phyloP scores from a whole-genome alignment of 1,284 basidiomycete species.

The Tilletia horrida region DNA sequence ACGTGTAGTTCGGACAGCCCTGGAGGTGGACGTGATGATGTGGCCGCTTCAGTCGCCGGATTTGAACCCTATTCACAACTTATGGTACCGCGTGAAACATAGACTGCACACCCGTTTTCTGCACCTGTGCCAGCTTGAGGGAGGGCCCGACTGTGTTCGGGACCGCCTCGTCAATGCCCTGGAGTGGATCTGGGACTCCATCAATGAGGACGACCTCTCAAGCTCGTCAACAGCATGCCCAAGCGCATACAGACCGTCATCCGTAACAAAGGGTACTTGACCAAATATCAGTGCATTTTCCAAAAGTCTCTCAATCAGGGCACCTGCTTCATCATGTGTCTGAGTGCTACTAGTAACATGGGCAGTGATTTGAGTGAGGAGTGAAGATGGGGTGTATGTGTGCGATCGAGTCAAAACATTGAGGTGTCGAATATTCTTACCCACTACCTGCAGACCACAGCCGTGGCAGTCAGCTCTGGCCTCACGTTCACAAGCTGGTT shows the following conservation, averaged over 20 bases:
- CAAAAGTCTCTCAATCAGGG: not conserved
- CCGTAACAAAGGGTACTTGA: not conserved
- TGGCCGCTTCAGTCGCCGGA: constrained; percentile 4
- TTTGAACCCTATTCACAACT: not conserved
- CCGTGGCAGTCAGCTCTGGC: no score
- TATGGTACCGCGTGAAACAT: not conserved
- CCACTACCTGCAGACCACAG: no score
- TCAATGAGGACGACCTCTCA: not conserved
- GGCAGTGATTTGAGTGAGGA: not conserved
- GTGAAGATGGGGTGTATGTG: no score
- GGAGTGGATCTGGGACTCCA: not conserved
- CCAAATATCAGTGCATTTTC: not conserved
- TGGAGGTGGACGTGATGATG: not conserved
- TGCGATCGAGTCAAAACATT: no score
- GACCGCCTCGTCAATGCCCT: not conserved
- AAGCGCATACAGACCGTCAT: constrained; percentile 1
- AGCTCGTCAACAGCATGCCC: not conserved
- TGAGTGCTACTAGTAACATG: not conserved
- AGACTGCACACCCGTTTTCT: not conserved
- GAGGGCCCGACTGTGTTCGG: not conserved
- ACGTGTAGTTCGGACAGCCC: not conserved
- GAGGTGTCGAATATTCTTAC: no score
- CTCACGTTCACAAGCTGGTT: no score
- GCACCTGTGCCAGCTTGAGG: not conserved
- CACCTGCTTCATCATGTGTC: not conserved